phyloP scores from a whole-genome alignment of 129 eudicot species.

The Deinandra increscens region DNA sequence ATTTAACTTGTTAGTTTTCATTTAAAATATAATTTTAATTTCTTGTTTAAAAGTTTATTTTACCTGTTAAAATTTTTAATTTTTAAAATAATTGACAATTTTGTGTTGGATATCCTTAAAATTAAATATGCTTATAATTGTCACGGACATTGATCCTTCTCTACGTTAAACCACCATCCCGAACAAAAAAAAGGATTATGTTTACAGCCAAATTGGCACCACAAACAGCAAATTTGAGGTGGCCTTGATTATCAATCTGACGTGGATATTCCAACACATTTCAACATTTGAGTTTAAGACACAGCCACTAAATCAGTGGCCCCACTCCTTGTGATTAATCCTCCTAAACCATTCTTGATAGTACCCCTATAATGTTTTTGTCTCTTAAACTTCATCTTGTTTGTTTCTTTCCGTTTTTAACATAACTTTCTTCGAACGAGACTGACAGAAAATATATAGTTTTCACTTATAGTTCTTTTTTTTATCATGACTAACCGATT shows the following conservation, averaged over 20 bases:
- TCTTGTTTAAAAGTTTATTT: no score
- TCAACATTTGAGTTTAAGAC: slow-evolving; percentile 32
- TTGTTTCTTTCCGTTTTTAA: background rate
- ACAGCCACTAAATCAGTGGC: slow-evolving; percentile 40
- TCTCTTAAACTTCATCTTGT: no score
- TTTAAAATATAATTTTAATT: no score
- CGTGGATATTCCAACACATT: slow-evolving; percentile 34
- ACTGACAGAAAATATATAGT: no score
- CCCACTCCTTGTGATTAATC: slow-evolving; percentile 33
- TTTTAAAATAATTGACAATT: no score
- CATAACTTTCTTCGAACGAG: no score
- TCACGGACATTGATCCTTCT: slow-evolving; percentile 11
- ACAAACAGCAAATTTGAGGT: slow-evolving; percentile 27
- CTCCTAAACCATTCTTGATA: slow-evolving; percentile 37
- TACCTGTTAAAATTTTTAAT: no score
- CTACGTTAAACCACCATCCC: slow-evolving; percentile 16
- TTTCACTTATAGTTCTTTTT: background rate
- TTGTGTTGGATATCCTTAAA: no score
- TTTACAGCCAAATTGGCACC: slow-evolving; percentile 33
- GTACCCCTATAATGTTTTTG: no score
- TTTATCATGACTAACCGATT: no score
- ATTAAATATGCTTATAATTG: background rate
- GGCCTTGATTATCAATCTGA: slow-evolving; percentile 33
- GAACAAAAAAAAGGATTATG: background rate
- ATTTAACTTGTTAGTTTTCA: no score